These are phyloP conservation scores for Fusarium sp. DNA, from an alignment of 2,329 filamentous ascomycete genomes.

Conservation along the genomic window DNA sequence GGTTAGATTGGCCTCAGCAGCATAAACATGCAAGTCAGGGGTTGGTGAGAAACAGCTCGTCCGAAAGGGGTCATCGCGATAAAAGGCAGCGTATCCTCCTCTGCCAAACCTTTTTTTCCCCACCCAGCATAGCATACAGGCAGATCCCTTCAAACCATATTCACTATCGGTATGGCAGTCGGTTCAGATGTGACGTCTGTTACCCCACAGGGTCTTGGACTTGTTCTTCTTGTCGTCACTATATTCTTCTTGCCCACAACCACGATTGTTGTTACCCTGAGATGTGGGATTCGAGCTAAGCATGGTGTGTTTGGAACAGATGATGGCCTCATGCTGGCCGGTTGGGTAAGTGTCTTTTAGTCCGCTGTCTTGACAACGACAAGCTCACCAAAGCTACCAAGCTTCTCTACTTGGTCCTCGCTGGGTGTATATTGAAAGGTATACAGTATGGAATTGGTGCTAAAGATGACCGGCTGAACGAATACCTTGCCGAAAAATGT, in stretches of 20 bases:
- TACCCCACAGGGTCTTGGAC: slow-evolving; percentile 10
- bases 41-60: too few relatives aligned
- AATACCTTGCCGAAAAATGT: slow-evolving; percentile 2
- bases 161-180: background rate
- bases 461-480: slow-evolving; percentile 9
- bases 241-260: slow-evolving; percentile 3
- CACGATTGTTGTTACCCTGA: background rate
- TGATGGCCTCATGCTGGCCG: slow-evolving; percentile 18
- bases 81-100: too few relatives aligned
- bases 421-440: background rate
- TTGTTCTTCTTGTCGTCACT: slow-evolving; percentile 2
- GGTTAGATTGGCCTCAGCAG: too few relatives aligned
- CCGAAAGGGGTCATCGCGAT: too few relatives aligned
- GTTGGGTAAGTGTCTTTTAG: slow-evolving; percentile 11
- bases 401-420: slow-evolving; percentile 8
- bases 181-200: slow-evolving; percentile 5
- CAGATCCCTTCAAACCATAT: too few relatives aligned
- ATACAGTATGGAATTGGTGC: slow-evolving; percentile 14
- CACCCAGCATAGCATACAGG: too few relatives aligned
- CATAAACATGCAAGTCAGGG: too few relatives aligned
- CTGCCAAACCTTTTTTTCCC: too few relatives aligned
- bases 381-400: background rate
- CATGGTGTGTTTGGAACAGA: slow-evolving; percentile 14
- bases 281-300: slow-evolving; percentile 2
- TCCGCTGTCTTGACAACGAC: background rate